Conservation (phyloP, 768 basidiomycete species). For the Exsudoporus frostii region DNA sequence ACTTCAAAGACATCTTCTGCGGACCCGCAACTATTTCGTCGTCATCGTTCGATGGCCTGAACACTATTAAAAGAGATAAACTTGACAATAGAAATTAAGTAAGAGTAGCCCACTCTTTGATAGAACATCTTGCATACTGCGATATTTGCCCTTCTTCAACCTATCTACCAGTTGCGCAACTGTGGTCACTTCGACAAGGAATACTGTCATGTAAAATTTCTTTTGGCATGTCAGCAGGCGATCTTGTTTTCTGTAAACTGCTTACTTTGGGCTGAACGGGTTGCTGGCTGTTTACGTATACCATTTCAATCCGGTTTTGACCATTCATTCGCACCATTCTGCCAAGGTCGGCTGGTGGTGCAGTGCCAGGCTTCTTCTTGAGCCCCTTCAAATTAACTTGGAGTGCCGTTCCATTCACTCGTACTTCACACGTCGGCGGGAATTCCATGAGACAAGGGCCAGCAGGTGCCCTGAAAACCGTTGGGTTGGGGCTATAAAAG, state of each 20-base stretch:
- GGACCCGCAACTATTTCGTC: slow-evolving; percentile 91
- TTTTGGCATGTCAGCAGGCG: slow-evolving; percentile 51
- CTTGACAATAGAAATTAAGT: not conserved
- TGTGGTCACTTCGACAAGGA: slow-evolving; percentile 76
- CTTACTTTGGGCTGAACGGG: slow-evolving; percentile 69
- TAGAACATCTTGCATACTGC: slow-evolving; percentile 59
- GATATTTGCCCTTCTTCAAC: slow-evolving; percentile 65
- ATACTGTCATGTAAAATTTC: slow-evolving; percentile 86
- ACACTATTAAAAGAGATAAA: slow-evolving; percentile 44
- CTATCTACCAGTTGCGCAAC: slow-evolving; percentile 69
- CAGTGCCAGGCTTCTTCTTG: slow-evolving; percentile 94
- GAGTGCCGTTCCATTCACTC: slow-evolving; percentile 70
- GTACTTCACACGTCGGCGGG: slow-evolving; percentile 87
- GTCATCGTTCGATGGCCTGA: slow-evolving; percentile 58
- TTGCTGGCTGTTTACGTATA: slow-evolving; percentile 87
- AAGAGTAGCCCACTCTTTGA: slow-evolving; percentile 54
- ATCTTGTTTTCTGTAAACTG: not conserved
- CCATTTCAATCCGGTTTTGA: slow-evolving; percentile 77
- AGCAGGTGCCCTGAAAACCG: slow-evolving; percentile 49
- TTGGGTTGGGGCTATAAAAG: slow-evolving; percentile 53
- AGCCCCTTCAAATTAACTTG: slow-evolving; percentile 81
- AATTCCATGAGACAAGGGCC: slow-evolving; percentile 82
- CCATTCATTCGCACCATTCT: slow-evolving; percentile 38
- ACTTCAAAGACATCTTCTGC: slow-evolving; percentile 88
- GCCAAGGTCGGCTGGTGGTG: slow-evolving; percentile 78